phyloP scores from a whole-genome alignment of 768 basidiomycete genomes.

The Jaapia argillacea region DNA sequence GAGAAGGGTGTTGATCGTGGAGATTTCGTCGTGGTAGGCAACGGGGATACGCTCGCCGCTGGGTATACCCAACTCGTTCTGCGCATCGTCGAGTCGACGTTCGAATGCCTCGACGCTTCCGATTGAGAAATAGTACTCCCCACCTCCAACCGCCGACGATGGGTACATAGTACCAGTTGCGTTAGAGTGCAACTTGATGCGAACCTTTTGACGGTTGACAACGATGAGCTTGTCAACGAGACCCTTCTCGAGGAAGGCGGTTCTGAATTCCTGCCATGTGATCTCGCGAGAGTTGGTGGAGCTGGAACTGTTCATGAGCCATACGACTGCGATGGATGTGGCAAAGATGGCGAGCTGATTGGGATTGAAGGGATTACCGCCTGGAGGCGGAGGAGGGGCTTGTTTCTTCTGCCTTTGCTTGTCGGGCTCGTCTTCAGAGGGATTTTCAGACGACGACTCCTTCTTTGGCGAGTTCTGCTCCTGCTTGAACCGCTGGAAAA shows the following conservation, averaged over 20 bases:
- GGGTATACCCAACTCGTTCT: constrained; percentile 86
- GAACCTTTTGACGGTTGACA: constrained; percentile 83
- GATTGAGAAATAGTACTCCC: constrained; percentile 91
- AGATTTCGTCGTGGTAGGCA: constrained; percentile 92
- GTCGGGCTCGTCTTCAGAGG: constrained; percentile 20
- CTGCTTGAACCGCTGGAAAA: constrained; percentile 15
- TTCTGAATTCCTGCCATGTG: constrained; percentile 99
- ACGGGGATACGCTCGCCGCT: constrained; percentile 92
- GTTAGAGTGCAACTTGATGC: constrained; percentile 88
- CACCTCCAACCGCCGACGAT: constrained; percentile 33
- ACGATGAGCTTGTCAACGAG: constrained; percentile 91
- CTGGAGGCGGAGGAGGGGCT: constrained; percentile 31
- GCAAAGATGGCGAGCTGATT: constrained; percentile 52
- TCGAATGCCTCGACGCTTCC: constrained; percentile 97
- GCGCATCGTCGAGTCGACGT: constrained; percentile 88
- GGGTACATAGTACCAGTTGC: constrained; percentile 76
- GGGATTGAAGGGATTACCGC: constrained; percentile 42
- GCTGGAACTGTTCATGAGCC: constrained; percentile 40
- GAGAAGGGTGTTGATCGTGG: constrained; percentile 68
- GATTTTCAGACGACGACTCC: constrained; percentile 15
- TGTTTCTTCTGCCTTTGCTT: constrained; percentile 34
- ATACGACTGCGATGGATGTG: constrained; percentile 52
- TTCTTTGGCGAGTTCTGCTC: constrained; percentile 8
- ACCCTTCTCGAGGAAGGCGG: constrained; percentile 92
- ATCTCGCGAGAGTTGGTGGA: constrained; percentile 70